phyloP scores from a whole-genome alignment of 1,139 yeast genomes.

The Yamadazyma atlantica region DNA sequence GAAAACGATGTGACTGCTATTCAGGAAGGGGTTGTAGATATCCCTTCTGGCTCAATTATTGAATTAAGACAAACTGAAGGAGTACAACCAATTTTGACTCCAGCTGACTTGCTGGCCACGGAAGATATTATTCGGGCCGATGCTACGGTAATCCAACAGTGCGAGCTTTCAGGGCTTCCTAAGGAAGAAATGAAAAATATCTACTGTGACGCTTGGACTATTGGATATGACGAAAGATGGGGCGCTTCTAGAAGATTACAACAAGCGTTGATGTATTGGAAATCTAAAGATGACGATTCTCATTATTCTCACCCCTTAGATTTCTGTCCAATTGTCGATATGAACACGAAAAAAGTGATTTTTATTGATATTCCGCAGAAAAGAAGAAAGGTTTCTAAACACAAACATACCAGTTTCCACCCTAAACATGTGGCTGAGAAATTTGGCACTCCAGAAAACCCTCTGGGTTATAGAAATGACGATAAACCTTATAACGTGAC shows the following conservation, averaged over 20 bases:
- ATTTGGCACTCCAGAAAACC: constrained; percentile 51
- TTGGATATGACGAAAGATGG: constrained; percentile 84
- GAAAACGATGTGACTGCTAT: constrained; percentile 61
- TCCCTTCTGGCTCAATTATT: constrained; percentile 46
- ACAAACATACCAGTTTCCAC: constrained; percentile 67
- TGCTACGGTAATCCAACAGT: constrained; percentile 71
- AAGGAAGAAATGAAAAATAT: constrained; percentile 64
- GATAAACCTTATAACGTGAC: constrained; percentile 64
- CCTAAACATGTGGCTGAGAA: constrained; percentile 61
- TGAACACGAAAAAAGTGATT: constrained; percentile 65
- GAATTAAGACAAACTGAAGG: constrained; percentile 53
- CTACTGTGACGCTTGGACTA: constrained; percentile 85
- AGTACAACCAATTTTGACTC: constrained; percentile 73
- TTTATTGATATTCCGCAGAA: constrained; percentile 73
- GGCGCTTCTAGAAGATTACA: constrained; percentile 74
- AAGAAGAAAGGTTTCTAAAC: constrained; percentile 70
- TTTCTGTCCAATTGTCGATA: constrained; percentile 80
- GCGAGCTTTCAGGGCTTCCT: constrained; percentile 68
- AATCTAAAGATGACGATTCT: constrained; percentile 76
- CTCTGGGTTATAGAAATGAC: constrained; percentile 58
- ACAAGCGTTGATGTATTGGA: constrained; percentile 78
- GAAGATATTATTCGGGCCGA: constrained; percentile 67
- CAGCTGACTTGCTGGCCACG: constrained; percentile 61
- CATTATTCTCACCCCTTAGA: constrained; percentile 84
- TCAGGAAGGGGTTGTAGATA: constrained; percentile 68